Conservation (phyloP, 176 grass and related monocot species). For the Oryza rufipogon region DNA sequence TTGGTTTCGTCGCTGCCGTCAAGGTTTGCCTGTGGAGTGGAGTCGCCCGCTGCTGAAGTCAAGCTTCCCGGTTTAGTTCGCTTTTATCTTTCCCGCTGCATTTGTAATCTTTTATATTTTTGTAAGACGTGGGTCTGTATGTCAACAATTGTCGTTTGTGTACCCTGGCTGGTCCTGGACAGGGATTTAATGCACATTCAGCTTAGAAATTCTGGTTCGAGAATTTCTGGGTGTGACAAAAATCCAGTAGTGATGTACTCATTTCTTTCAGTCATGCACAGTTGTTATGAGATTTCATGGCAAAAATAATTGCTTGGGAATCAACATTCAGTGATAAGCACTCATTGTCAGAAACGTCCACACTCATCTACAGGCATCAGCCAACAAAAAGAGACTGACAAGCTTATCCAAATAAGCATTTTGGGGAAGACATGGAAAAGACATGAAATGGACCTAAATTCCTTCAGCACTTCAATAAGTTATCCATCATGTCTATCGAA, state of each 20-base stretch:
- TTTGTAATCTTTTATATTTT: too few species aligned
- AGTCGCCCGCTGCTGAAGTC: too few species aligned
- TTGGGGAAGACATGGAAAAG: neutral
- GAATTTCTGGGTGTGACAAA: too few species aligned
- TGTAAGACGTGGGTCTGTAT: too few species aligned
- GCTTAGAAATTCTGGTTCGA: too few species aligned
- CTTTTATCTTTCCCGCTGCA: too few species aligned
- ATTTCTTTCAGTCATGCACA: neutral
- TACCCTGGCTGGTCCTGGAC: too few species aligned
- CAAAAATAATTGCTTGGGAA: neutral
- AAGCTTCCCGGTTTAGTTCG: too few species aligned
- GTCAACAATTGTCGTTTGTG: too few species aligned
- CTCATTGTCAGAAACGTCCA: neutral
- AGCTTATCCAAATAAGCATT: neutral
- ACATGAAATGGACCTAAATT: neutral
- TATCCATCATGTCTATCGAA: neutral
- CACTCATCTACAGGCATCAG: neutral
- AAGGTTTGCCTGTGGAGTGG: too few species aligned
- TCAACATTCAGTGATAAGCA: neutral
- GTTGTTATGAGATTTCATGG: neutral
- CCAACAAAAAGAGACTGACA: neutral
- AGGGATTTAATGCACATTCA: too few species aligned
- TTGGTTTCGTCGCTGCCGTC: too few species aligned
- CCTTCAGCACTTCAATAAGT: neutral
- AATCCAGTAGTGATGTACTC: neutral